These are phyloP conservation scores for Sarocladium brachiariae DNA, from an alignment of 2,329 filamentous ascomycete species.

Conservation along the genomic window DNA sequence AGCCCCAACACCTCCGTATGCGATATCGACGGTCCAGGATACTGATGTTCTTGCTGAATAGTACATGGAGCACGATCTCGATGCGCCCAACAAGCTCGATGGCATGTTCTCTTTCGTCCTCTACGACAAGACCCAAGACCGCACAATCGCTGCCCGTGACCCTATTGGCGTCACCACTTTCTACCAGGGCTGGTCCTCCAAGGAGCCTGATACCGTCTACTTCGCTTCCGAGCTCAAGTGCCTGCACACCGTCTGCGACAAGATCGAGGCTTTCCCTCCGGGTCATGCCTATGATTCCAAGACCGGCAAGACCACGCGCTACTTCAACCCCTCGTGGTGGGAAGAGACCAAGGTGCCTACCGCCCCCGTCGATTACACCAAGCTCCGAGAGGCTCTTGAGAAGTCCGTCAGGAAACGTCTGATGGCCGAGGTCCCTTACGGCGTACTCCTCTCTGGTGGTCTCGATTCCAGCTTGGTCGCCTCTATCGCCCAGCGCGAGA, in stretches of 20 bases:
- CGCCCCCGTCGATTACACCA: conserved; percentile 75
- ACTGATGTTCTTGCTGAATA: conserved; percentile 26
- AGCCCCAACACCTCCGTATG: background rate
- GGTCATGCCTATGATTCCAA: conserved; percentile 95
- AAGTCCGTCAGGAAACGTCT: conserved; percentile 89
- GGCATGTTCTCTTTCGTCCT: conserved; percentile 99
- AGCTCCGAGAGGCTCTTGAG: conserved; percentile 76
- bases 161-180: conserved; percentile 96
- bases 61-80: conserved; percentile 88
- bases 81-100: conserved; percentile 88
- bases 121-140: conserved; percentile 91
- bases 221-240: conserved; percentile 98
- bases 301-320: conserved; percentile 76
- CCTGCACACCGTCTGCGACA: conserved; percentile 87
- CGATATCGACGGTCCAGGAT: background rate
- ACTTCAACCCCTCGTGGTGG: conserved; percentile 92
- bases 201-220: conserved; percentile 78
- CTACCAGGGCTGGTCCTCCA: conserved; percentile 87
- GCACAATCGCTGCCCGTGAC: conserved; percentile 88
- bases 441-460: conserved; percentile 89
- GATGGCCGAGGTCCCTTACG: conserved; percentile 98
- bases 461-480: conserved; percentile 94
- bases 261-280: conserved; percentile 88
- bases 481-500: conserved; percentile 91
- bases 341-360: conserved; percentile 72